Base-by-base conservation (phyloP, 2,329 filamentous ascomycete genomes). In the Apiospora kogelbergensis region DNA sequence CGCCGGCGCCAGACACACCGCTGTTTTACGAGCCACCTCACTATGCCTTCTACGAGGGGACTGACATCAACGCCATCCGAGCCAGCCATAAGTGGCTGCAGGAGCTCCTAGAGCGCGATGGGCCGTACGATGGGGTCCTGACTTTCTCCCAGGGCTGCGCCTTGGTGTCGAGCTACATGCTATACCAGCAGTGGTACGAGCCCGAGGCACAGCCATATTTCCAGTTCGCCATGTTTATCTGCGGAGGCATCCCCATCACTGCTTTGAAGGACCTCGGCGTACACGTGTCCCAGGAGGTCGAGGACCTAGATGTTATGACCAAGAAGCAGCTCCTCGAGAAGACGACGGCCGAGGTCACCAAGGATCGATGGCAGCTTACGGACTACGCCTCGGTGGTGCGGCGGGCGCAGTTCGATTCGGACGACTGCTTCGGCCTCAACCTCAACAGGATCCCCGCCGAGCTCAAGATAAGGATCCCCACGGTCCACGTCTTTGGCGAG, bases 151-250 rank as follows among this genome's bases (percentile, higher is more conserved):
- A 76, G 22, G 81, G 81, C 24, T 83, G 80, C 53, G 73, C 78
- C 6, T 73, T 83, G 2, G 74, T 81, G 26, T 76, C 77, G 30
- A 81, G 77, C 74, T 84, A 80, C 71, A 74, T 84, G 20, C 71
- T 83, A 26, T 80, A 80, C 72, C 79, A 79, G 41, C 75, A 77
- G 66, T 78, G 76, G 70, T 79, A 80, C 69, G 71, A 73, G 13
- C 72, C 76, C n/a, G 70, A 73, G 10, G 68, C 72, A 3, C 73
- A 74, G 6, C 72, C 78, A 10, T 79, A 80, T 0, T 82, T 84
- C 72, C 74, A 74, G 30, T 80, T 79, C 6, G 82, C 78, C 66
- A 72, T 83, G 41, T 83, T 83, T 71, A 74, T 83, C 48, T 80
- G 80, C 70, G 81, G 81, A 42, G 77, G 77, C 10, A 60, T 83